A percentile compares a stretch with the other conserved stretches of the same genome.
These are phyloP conservation scores for Fusarium luffae DNA, from an alignment of 2,329 filamentous ascomycete species.

Conservation along the genomic window DNA sequence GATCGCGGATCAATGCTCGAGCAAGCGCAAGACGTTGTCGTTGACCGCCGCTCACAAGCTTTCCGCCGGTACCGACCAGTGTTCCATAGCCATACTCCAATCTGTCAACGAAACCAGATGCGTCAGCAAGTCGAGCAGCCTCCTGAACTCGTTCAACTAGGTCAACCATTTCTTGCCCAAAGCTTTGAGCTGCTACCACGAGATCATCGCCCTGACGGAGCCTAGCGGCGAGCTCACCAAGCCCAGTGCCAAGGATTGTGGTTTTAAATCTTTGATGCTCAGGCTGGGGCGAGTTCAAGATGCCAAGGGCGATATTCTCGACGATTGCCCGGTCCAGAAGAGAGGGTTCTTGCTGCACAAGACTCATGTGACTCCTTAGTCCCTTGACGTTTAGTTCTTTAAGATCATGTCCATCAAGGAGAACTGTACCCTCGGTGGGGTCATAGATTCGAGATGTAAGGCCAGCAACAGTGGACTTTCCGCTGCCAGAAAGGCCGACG, in stretches of 20 bases:
- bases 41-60: constrained; percentile 69
- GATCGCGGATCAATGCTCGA: constrained; percentile 66
- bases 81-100: constrained; percentile 66
- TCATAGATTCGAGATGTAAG: constrained; percentile 69
- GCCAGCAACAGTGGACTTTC: constrained; percentile 67
- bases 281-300: constrained; percentile 56
- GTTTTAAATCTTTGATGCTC: constrained; percentile 56
- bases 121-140: constrained; percentile 69
- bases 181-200: constrained; percentile 54
- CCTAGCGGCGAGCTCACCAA: constrained; percentile 63
- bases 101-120: constrained; percentile 63
- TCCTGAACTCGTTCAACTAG: constrained; percentile 63
- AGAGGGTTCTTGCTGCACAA: constrained; percentile 60
- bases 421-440: constrained; percentile 59
- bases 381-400: constrained; percentile 59
- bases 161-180: constrained; percentile 58
- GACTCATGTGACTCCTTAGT: constrained; percentile 55
- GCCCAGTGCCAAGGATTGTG: constrained; percentile 59
- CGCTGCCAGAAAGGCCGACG: constrained; percentile 68
- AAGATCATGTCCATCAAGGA: constrained; percentile 61
- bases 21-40: constrained; percentile 70
- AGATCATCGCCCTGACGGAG: constrained; percentile 63
- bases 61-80: constrained; percentile 63
- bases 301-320: constrained; percentile 63
- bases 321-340: constrained; percentile 60